These are phyloP conservation scores for Alternaria arborescens DNA, from an alignment of 2,329 filamentous ascomycete genomes.

Conservation along the genomic window DNA sequence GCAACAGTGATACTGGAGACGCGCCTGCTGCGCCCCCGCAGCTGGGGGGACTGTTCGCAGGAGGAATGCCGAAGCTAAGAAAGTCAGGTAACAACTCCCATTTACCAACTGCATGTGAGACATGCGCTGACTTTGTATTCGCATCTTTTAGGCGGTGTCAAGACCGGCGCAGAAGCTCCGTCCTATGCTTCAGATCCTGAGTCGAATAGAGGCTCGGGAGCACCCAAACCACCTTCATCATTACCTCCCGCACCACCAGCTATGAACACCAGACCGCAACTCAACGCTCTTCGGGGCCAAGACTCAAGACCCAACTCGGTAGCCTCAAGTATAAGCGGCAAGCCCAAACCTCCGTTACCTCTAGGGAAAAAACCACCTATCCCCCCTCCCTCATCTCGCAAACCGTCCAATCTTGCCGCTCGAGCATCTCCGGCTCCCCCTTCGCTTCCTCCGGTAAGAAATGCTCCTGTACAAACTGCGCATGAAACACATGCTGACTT, in stretches of 20 bases:
- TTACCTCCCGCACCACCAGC: constrained; percentile 60
- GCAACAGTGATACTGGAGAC: constrained; percentile 77
- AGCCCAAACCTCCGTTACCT: constrained; percentile 76
- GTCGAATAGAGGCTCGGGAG: constrained; percentile 59
- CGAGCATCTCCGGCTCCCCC: constrained; percentile 55
- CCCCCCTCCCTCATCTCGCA: constrained; percentile 65
- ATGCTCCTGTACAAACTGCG: not conserved
- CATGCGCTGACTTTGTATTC: not conserved
- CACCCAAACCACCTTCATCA: constrained; percentile 60
- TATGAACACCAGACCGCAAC: constrained; percentile 64
- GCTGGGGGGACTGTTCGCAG: constrained; percentile 86
- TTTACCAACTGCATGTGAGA: not conserved
- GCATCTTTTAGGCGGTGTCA: constrained; percentile 61
- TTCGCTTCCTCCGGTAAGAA: constrained; percentile 51
- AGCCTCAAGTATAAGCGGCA: constrained; percentile 64
- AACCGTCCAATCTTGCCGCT: constrained; percentile 61
- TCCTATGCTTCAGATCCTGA: constrained; percentile 87
- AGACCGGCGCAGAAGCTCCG: constrained; percentile 68
- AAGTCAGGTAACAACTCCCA: constrained; percentile 70
- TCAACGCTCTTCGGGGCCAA: constrained; percentile 65
- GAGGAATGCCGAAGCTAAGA: constrained; percentile 93
- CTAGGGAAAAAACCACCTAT: constrained; percentile 77
- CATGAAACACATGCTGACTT: not conserved
- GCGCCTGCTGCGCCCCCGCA: constrained; percentile 67
- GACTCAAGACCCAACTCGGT: constrained; percentile 67